Evolutionary conservation across 208 protist genomes (phyloP).

Genomic region (Crithidia fasciculata): DNA sequence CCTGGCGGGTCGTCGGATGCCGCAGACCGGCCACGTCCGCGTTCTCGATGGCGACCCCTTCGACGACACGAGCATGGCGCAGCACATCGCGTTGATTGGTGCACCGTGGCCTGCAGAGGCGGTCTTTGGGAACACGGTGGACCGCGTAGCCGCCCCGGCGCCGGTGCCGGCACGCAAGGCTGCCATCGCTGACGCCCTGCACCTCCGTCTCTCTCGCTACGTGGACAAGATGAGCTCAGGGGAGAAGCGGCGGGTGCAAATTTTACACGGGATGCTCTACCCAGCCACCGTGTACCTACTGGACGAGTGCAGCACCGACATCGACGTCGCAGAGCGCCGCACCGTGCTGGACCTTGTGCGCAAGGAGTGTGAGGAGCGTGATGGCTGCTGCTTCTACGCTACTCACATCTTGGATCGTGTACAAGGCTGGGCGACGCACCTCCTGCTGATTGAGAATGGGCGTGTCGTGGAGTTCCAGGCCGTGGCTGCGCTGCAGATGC

Average conservation of each 20-base stretch:
- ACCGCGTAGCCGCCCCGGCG: conserved; percentile 55
- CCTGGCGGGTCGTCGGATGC: conserved; percentile 78
- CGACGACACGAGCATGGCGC: conserved; percentile 73
- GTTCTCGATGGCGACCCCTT: conserved; percentile 78
- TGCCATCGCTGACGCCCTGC: conserved; percentile 48
- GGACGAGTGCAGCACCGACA: conserved; percentile 89
- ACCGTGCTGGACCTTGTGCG: conserved; percentile 67
- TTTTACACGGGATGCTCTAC: conserved; percentile 71
- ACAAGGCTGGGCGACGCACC: conserved; percentile 80
- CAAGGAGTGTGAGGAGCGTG: conserved; percentile 42
- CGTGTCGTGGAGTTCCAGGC: conserved; percentile 40
- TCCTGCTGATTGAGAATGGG: conserved; percentile 62
- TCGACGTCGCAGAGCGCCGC: conserved; percentile 75
- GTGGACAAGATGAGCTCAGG: conserved; percentile 78
- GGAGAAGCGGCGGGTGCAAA: conserved; percentile 72
- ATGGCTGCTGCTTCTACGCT: conserved; percentile 76
- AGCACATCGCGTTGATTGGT: conserved; percentile 63
- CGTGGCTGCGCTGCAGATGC: conserved; percentile 40
- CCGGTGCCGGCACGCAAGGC: conserved; percentile 31
- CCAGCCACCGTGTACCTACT: conserved; percentile 60
- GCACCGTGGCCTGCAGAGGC: conserved; percentile 75
- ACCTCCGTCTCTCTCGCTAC: conserved; percentile 46
- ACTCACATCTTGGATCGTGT: conserved; percentile 87
- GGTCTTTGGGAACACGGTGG: conserved; percentile 79
- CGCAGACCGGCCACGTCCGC: conserved; percentile 46